Percentiles rank a stretch among this genome's conserved stretches.
phyloP scores from a whole-genome alignment of 2,329 filamentous ascomycete species.

The Fusarium agapanthi region DNA sequence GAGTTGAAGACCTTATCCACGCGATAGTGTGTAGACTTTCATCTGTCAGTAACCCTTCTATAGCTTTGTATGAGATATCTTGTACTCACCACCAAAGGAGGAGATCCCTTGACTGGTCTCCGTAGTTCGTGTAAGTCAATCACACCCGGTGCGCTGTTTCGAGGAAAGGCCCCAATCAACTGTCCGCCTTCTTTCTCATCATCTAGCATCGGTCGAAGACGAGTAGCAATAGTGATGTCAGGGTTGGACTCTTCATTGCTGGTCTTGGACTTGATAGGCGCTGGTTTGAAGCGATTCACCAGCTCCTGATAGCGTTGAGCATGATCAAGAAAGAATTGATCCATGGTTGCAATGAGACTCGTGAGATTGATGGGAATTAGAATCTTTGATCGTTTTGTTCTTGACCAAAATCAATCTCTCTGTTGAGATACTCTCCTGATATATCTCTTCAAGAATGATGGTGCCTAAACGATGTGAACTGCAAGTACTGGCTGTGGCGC shows the following conservation, averaged over 20 bases:
- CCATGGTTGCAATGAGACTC: constrained; percentile 36
- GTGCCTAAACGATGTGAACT: constrained; percentile 24
- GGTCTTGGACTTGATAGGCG: constrained; percentile 1
- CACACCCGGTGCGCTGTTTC: background rate
- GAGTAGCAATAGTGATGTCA: constrained; percentile 49
- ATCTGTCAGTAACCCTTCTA: background rate
- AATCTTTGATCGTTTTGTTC: fast-evolving
- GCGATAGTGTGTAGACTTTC: constrained; percentile 46
- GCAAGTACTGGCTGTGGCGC: constrained; percentile 2
- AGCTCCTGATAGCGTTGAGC: constrained; percentile 42
- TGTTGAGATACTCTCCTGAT: background rate
- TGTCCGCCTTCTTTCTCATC: constrained; percentile 47
- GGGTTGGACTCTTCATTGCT: constrained; percentile 12
- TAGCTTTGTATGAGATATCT: background rate
- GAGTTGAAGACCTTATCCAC: constrained; percentile 50
- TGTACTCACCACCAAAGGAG: constrained; percentile 44
- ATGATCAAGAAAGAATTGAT: constrained; percentile 47
- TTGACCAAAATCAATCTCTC: background rate
- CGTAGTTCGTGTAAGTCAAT: constrained; percentile 52
- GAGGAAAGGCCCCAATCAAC: constrained; percentile 30
- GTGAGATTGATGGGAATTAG: background rate
- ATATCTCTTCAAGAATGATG: constrained; percentile 6
- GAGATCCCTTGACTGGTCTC: constrained; percentile 43
- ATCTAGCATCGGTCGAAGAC: constrained; percentile 49
- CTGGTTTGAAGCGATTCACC: constrained; percentile 42